phyloP scores from a whole-genome alignment of 495 filamentous ascomycete genomes.

The Aspergillus haitiensis region DNA sequence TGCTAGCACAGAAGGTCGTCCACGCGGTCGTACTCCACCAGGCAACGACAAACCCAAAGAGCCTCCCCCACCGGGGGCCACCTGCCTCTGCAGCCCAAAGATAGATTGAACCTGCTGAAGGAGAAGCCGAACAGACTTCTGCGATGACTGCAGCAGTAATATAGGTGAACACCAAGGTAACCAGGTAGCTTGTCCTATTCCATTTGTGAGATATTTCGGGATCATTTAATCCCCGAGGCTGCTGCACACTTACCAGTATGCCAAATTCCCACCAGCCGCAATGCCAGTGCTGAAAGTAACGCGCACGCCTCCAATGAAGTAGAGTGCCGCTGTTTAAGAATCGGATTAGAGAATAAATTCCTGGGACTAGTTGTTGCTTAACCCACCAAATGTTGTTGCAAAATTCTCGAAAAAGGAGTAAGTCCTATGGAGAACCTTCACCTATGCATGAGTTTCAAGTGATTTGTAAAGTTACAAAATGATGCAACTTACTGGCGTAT shows the following conservation, averaged over 20 bases:
- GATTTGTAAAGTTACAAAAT: neutral
- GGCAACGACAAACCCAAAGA: conserved; percentile 56
- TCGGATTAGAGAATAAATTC: conserved; percentile 3
- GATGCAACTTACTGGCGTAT: conserved; percentile 44
- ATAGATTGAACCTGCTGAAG: conserved; percentile 57
- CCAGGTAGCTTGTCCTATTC: conserved; percentile 54
- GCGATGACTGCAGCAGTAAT: conserved; percentile 59
- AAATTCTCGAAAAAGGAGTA: conserved; percentile 56
- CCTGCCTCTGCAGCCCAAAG: conserved; percentile 59
- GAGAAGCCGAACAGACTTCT: conserved; percentile 57
- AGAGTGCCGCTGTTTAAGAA: conserved; percentile 46
- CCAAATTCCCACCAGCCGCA: conserved; percentile 55
- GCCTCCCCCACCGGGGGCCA: conserved; percentile 51
- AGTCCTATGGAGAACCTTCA: conserved; percentile 48
- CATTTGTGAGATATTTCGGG: neutral
- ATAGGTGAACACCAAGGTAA: conserved; percentile 57
- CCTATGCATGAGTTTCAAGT: conserved; percentile 16
- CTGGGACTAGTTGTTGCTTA: neutral
- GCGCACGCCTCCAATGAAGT: conserved; percentile 57
- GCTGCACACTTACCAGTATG: conserved; percentile 45
- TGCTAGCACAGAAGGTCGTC: conserved; percentile 58
- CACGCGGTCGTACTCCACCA: conserved; percentile 63
- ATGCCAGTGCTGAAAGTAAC: conserved; percentile 58
- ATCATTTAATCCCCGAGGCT: neutral
- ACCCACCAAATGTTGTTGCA: conserved; percentile 54